Conservation (phyloP, 2,329 filamentous ascomycete genomes). For the Sporothrix phasma region DNA sequence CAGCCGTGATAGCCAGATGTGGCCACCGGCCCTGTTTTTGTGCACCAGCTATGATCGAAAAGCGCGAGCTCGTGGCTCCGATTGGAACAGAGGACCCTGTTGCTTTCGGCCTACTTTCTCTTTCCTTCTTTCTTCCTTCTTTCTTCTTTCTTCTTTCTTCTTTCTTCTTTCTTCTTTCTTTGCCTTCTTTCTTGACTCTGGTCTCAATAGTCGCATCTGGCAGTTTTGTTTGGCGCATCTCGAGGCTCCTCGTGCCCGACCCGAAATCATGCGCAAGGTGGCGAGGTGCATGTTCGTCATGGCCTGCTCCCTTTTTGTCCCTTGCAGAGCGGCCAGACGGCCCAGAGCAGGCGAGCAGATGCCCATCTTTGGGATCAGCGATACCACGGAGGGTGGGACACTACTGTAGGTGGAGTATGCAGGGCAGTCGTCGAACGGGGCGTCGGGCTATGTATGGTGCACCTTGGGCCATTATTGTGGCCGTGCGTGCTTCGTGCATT, state of each 20-base stretch:
- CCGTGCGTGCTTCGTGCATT: constrained; percentile 12
- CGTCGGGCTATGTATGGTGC: neutral
- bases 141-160: neutral
- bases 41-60: neutral
- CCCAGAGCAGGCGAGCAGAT: neutral
- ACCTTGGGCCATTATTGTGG: neutral
- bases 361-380: neutral
- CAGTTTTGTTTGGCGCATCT: neutral
- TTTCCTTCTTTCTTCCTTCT: neutral
- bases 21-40: neutral
- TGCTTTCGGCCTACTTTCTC: neutral
- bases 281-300: neutral
- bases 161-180: neutral
- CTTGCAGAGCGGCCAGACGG: neutral
- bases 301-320: neutral
- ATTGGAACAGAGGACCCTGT: neutral
- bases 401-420: neutral
- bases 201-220: neutral
- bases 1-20: neutral
- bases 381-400: neutral
- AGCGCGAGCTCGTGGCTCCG: neutral
- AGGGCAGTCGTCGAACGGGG: neutral
- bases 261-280: neutral
- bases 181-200: neutral
- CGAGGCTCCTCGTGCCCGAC: neutral